Evolutionary conservation across 2,329 filamentous ascomycete species (phyloP).

Genomic region (Helminthosporium solani): DNA sequence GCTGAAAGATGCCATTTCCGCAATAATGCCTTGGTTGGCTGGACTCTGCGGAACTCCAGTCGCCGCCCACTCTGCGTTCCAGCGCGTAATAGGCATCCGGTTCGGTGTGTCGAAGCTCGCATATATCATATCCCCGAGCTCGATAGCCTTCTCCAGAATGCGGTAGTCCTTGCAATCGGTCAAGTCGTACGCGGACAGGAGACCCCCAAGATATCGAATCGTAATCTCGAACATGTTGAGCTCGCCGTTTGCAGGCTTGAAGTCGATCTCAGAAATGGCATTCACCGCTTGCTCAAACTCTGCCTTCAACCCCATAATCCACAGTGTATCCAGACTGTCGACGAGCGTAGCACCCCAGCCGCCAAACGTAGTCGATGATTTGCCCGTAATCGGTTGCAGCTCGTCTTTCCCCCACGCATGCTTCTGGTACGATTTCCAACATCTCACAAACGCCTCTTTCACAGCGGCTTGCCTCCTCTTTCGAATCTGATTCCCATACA

Average conservation of each 20-base stretch:
- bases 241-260: slow-evolving; percentile 45
- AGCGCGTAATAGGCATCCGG: slow-evolving; percentile 56
- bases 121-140: slow-evolving; percentile 64
- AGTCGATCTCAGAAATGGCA: slow-evolving; percentile 59
- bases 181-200: slow-evolving; percentile 65
- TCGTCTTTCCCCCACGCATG: slow-evolving; percentile 85
- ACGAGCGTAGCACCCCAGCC: slow-evolving; percentile 86
- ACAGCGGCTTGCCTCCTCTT: slow-evolving; percentile 64
- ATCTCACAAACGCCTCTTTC: slow-evolving; percentile 69
- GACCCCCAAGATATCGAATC: slow-evolving; percentile 68
- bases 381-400: slow-evolving; percentile 67
- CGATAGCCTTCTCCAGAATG: slow-evolving; percentile 59
- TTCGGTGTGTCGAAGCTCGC: slow-evolving; percentile 66
- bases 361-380: slow-evolving; percentile 75
- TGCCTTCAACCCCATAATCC: slow-evolving; percentile 65
- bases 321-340: slow-evolving; percentile 67
- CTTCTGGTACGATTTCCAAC: slow-evolving; percentile 77
- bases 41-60: slow-evolving; percentile 36
- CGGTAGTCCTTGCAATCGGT: slow-evolving; percentile 51
- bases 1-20: slow-evolving; percentile 46
- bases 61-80: slow-evolving; percentile 18
- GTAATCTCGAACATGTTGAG: slow-evolving; percentile 69
- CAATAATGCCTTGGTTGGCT: slow-evolving; percentile 39
- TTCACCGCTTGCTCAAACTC: slow-evolving; percentile 64
- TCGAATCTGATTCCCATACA: slow-evolving; percentile 53